phyloP scores from a whole-genome alignment of 129 eudicot genomes.

The Glebionis coronaria region DNA sequence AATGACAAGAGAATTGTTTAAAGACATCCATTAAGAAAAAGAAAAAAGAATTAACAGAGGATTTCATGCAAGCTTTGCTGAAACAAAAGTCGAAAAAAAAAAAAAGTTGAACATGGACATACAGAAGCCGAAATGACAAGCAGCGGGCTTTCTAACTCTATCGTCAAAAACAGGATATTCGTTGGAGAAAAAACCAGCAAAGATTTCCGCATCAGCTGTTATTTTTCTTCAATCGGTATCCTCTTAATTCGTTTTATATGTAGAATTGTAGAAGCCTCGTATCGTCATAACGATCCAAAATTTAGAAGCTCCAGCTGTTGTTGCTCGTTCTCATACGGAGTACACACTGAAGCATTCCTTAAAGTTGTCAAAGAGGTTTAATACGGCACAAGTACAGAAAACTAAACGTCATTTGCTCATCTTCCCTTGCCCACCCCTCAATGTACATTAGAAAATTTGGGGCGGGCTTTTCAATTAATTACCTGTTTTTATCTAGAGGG shows the following conservation, averaged over 20 bases:
- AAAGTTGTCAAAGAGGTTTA: neutral
- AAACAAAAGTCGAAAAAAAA: conserved; percentile 11
- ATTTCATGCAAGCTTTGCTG: conserved; percentile 17
- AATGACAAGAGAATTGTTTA: conserved; percentile 4
- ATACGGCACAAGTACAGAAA: conserved; percentile 26
- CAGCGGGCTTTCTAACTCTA: conserved; percentile 12
- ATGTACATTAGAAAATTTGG: conserved; percentile 49
- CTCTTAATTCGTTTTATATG: conserved; percentile 23
- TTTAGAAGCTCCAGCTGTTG: too few species aligned
- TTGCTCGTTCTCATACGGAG: too few species aligned
- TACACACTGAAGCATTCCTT: conserved; percentile 21
- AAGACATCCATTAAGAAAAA: neutral
- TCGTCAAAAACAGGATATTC: conserved; percentile 23
- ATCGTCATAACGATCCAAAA: neutral
- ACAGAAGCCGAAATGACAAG: conserved; percentile 9
- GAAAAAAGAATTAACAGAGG: neutral
- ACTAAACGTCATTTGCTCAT: conserved; percentile 4
- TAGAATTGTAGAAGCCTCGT: conserved; percentile 51
- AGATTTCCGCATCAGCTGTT: neutral
- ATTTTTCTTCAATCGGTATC: neutral
- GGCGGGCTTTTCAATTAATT: conserved; percentile 32
- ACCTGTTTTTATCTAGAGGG: conserved; percentile 38
- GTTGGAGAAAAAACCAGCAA: neutral
- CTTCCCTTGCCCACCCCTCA: conserved; percentile 39
- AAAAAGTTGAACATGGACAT: neutral